Evolutionary conservation across 2,329 filamentous ascomycete genomes (phyloP).

Genomic region (Phoma sp.): DNA sequence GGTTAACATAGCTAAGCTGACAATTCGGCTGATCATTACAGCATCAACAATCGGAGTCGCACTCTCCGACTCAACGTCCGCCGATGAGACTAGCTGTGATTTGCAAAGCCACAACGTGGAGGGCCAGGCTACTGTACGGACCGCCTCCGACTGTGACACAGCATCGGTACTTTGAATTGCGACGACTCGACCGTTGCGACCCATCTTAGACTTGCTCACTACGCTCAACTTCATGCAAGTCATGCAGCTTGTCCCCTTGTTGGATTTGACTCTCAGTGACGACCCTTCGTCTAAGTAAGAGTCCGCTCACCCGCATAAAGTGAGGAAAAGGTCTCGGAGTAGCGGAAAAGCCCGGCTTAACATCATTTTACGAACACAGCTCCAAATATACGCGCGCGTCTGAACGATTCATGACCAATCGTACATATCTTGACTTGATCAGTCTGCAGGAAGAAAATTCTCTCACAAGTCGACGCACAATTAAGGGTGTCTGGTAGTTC

Average conservation of each 20-base stretch:
- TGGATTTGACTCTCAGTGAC: neutral
- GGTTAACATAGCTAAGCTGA: neutral
- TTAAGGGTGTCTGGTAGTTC: neutral
- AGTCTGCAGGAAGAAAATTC: constrained; percentile 8
- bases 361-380: neutral
- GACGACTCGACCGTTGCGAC: constrained; percentile 11
- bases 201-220: neutral
- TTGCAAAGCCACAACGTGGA: too few relatives aligned
- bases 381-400: constrained; percentile 5
- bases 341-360: constrained; percentile 15
- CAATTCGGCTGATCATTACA: constrained; percentile 2
- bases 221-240: constrained; percentile 1
- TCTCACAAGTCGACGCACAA: neutral
- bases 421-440: constrained; percentile 1
- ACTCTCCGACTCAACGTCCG: constrained; percentile 2
- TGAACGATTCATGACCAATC: neutral
- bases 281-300: neutral
- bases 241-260: neutral
- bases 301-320: neutral
- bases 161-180: constrained; percentile 5
- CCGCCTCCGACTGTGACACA: too few relatives aligned
- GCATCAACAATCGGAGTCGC: constrained; percentile 3
- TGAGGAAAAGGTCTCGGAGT: constrained; percentile 2
- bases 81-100: constrained; percentile 12
- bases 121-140: too few relatives aligned